Percentiles rank a stretch among this genome's conserved stretches.
These are phyloP conservation scores for Vigna unguiculata DNA, from an alignment of 306 rosid species.

Conservation along the genomic window DNA sequence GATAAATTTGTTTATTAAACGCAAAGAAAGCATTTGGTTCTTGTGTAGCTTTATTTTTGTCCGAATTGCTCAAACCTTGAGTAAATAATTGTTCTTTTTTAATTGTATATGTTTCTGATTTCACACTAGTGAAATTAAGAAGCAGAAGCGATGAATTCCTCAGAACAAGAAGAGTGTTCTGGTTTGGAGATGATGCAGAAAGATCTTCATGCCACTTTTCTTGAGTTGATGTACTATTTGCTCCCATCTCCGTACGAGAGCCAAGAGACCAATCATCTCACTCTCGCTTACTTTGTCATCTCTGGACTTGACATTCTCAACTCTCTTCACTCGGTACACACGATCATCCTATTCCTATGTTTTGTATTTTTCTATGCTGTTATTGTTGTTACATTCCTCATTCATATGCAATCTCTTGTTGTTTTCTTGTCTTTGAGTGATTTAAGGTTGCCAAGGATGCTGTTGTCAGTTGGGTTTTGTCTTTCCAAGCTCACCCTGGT, in stretches of 20 bases:
- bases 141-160: conserved; percentile 30
- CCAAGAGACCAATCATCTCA: conserved; percentile 89
- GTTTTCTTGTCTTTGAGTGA: background rate
- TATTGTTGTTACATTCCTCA: background rate
- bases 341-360: background rate
- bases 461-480: conserved; percentile 79
- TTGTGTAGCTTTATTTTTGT: no score
- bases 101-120: background rate
- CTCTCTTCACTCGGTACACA: conserved; percentile 58
- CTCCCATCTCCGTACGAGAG: conserved; percentile 69
- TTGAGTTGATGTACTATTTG: conserved; percentile 74
- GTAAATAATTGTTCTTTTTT: no score
- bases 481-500: conserved; percentile 73
- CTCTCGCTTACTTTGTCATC: conserved; percentile 90
- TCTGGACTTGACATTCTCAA: conserved; percentile 80
- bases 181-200: conserved; percentile 50
- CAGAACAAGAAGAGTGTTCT: conserved; percentile 29
- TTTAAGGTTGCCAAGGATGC: conserved; percentile 73
- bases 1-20: background rate
- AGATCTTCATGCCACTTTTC: conserved; percentile 65
- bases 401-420: background rate
- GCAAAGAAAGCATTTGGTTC: background rate
- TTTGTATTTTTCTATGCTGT: background rate
- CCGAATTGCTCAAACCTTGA: background rate
- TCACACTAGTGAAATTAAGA: conserved; percentile 1